These are phyloP conservation scores for Fragilaria crotonensis DNA, from an alignment of 108 stramenopile genomes.

Conservation along the genomic window DNA sequence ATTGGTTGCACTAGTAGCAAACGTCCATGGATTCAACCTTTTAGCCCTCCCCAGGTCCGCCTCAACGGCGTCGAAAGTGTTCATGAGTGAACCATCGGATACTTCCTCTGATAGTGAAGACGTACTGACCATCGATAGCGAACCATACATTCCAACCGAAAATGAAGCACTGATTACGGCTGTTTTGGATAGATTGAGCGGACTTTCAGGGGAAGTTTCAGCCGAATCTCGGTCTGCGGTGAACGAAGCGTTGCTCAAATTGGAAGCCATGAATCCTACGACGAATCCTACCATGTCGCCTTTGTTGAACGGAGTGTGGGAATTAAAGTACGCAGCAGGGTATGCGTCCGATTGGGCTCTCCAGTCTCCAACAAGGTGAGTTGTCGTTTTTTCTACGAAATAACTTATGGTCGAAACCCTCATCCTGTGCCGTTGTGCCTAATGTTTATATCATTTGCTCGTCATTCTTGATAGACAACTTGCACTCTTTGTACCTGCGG, in stretches of 20 bases:
- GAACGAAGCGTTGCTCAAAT: slow-evolving; percentile 56
- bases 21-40: no score
- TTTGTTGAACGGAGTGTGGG: slow-evolving; percentile 77
- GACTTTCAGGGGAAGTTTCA: slow-evolving; percentile 12
- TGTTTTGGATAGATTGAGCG: slow-evolving; percentile 61
- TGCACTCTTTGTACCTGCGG: slow-evolving; percentile 65
- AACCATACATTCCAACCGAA: slow-evolving; percentile 44
- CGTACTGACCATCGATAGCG: slow-evolving; percentile 35
- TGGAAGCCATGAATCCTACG: slow-evolving; percentile 73
- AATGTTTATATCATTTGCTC: not conserved
- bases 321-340: slow-evolving; percentile 59
- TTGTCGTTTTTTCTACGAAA: not conserved
- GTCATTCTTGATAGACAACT: slow-evolving; percentile 52
- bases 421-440: not conserved
- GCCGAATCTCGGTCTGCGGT: slow-evolving; percentile 26
- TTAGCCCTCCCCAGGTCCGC: no score
- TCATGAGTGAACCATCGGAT: slow-evolving; percentile 43
- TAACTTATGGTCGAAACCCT: not conserved
- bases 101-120: slow-evolving; percentile 60
- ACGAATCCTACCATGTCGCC: slow-evolving; percentile 49
- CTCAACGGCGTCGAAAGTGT: no score
- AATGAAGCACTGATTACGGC: slow-evolving; percentile 43
- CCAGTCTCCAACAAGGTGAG: slow-evolving; percentile 57
- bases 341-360: slow-evolving; percentile 53
- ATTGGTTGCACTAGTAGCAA: no score